Conservation (phyloP, 441 rosid species). For the Syzygium malaccense region DNA sequence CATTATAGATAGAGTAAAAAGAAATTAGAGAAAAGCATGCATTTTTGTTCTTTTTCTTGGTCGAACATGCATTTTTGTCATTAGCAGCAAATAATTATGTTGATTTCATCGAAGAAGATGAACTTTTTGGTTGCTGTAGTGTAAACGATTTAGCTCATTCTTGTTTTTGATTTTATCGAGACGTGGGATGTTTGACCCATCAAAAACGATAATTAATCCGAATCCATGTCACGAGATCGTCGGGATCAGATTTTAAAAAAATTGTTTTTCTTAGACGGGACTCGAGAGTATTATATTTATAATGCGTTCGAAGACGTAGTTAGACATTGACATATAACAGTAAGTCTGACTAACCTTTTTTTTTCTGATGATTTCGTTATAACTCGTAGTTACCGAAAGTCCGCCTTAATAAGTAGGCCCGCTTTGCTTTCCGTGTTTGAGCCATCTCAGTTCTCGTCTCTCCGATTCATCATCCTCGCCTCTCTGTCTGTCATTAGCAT, state of each 20-base stretch:
- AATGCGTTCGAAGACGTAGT: not conserved
- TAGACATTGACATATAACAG: not conserved
- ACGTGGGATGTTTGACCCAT: not conserved
- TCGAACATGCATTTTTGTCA: too few species aligned
- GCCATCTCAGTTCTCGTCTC: not conserved
- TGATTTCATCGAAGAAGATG: too few species aligned
- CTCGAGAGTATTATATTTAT: not conserved
- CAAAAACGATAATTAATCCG: not conserved
- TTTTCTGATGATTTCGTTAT: not conserved
- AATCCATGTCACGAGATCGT: not conserved
- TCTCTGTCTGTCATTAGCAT: not conserved
- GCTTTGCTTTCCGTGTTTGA: not conserved
- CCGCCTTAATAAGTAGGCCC: not conserved
- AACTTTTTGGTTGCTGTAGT: too few species aligned
- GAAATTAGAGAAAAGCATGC: too few species aligned
- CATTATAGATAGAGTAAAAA: too few species aligned
- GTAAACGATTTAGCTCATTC: too few species aligned
- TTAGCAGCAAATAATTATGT: too few species aligned
- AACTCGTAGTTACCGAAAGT: not conserved
- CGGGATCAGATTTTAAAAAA: not conserved
- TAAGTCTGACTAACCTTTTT: not conserved
- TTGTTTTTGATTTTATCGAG: too few species aligned
- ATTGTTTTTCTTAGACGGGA: not conserved
- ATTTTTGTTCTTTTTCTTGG: too few species aligned
- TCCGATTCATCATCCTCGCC: not conserved